These are phyloP conservation scores for Anisogramma anomala DNA, from an alignment of 2,329 filamentous ascomycete genomes.

Conservation along the genomic window DNA sequence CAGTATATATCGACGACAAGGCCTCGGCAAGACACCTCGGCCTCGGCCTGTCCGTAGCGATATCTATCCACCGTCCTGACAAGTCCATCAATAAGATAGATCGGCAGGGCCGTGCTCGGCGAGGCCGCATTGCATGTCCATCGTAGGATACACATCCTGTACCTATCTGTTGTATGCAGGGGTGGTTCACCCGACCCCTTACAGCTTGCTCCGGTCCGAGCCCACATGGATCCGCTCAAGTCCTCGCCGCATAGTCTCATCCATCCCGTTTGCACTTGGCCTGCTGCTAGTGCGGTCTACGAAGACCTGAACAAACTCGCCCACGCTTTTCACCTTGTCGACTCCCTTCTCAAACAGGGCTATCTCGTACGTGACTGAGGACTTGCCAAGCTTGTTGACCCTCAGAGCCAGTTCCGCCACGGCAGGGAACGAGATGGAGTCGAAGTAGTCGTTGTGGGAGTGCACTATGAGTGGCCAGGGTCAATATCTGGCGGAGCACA, in stretches of 20 bases:
- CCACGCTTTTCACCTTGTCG: constrained; percentile 68
- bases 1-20: too few relatives aligned
- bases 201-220: constrained; percentile 19
- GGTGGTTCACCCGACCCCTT: too few relatives aligned
- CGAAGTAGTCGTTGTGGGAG: constrained; percentile 76
- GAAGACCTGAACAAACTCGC: constrained; percentile 73
- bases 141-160: too few relatives aligned
- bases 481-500: background rate
- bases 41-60: too few relatives aligned
- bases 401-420: constrained; percentile 71
- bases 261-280: constrained; percentile 57
- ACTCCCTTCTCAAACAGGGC: constrained; percentile 69
- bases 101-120: too few relatives aligned
- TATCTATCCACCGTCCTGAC: too few relatives aligned
- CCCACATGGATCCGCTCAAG: constrained; percentile 42
- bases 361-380: constrained; percentile 83
- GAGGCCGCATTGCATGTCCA: too few relatives aligned
- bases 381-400: constrained; percentile 72
- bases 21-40: too few relatives aligned
- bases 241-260: constrained; percentile 42
- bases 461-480: constrained; percentile 39
- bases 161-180: too few relatives aligned
- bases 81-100: too few relatives aligned
- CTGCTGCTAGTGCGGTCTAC: constrained; percentile 62
- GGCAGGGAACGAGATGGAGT: constrained; percentile 68